Evolutionary conservation across 331 rosid species (phyloP).

Genomic region (Erythrophleum ivorense): DNA sequence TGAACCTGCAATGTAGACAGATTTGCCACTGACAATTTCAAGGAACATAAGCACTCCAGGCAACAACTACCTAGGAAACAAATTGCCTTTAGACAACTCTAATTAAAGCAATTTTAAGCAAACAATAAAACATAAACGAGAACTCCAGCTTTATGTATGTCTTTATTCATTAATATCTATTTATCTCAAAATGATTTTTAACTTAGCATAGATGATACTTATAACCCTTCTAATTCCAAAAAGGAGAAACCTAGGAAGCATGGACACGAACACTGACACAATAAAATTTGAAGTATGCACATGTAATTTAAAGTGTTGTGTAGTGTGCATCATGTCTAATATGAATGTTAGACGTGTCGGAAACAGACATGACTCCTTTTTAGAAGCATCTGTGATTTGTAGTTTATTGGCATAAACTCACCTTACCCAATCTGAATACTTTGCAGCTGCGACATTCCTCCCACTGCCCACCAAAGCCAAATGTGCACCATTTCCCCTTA

Average conservation of each 20-base stretch:
- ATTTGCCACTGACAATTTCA: slow-evolving; percentile 24
- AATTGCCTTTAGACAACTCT: slow-evolving; percentile 10
- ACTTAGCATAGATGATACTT: neutral
- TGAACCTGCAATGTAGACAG: slow-evolving; percentile 56
- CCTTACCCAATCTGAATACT: slow-evolving; percentile 96
- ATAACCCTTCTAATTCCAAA: slow-evolving; percentile 7
- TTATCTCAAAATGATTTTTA: slow-evolving; percentile 22
- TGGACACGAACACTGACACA: neutral
- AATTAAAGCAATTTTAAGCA: slow-evolving; percentile 16
- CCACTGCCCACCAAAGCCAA: slow-evolving; percentile 78
- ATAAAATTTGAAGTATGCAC: neutral
- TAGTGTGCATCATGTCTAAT: neutral
- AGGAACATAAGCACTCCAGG: slow-evolving; percentile 26
- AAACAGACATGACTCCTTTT: neutral
- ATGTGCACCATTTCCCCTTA: slow-evolving; percentile 57
- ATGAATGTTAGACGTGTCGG: neutral
- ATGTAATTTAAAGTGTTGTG: neutral
- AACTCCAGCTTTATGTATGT: neutral
- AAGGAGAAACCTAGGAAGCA: neutral
- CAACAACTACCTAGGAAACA: slow-evolving; percentile 9
- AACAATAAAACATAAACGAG: slow-evolving; percentile 12
- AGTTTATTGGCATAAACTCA: slow-evolving; percentile 38
- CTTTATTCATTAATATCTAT: slow-evolving; percentile 15
- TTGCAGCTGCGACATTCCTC: slow-evolving; percentile 80
- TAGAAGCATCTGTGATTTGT: neutral